Base-by-base conservation (phyloP, 2,329 filamentous ascomycete species). In the Aspergillus amoenus region DNA sequence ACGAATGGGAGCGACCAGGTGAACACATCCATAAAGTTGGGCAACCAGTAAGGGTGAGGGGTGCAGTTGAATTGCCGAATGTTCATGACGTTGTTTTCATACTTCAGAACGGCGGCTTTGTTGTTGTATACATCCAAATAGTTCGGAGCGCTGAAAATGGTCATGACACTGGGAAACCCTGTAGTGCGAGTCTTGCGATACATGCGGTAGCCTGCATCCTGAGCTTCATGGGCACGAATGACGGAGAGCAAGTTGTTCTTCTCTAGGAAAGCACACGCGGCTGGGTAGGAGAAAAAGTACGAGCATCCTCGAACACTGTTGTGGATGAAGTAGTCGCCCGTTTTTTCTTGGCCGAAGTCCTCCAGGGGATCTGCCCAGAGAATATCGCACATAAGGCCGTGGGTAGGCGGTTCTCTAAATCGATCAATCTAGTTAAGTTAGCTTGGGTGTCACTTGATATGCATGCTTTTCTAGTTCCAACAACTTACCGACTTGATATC, bases 31-130 rank as follows among this genome's bases (percentile, higher is more conserved):
- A 99, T 99, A 73, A 99, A 99, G 81, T 99, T 99, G 55, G 94
- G 94, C 48, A 99, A 85, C 94, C 94, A 99, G 82, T 99, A 99
- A 6, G 94, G 94, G 75, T 99, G 94, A 34, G 94, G 94, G 21
- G 94, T 97, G 84, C 93, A 99, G 82, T 99, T 99, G 81, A 99
- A 99, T 77, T 99, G 94, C 58, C 94, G 87, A 72, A 99, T 99
- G 81, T 99, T 99, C 94, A 99, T 99, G 60, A 99, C 94, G 71
- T 99, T 99, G 78, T 99, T 99, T 80, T 99, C 94, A 74, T 99
- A 99, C 80, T 99, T 99, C 69, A 99, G 82, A 41, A 99, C 94
- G 0, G 94, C 94, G 2, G 94, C 94, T 82, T 99, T 99, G 84
- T 99, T 99, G 86, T 99, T 99, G 80, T 99, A 99, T 39, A 99